phyloP scores from a whole-genome alignment of 2,329 filamentous ascomycete genomes.

The Emericellopsis atlantica region DNA sequence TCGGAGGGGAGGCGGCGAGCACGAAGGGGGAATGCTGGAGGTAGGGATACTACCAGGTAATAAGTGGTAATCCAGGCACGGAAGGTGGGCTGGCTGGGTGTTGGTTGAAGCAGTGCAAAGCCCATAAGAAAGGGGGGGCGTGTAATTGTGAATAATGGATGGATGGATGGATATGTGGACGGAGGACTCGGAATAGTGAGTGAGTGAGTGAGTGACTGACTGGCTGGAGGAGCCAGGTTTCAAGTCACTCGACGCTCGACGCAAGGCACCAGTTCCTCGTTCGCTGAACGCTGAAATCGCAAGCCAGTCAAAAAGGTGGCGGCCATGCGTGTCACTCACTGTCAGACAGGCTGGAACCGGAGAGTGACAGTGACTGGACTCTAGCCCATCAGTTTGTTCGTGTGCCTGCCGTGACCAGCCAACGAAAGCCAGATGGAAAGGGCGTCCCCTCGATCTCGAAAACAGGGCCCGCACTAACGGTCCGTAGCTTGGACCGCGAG shows the following conservation, averaged over 20 bases:
- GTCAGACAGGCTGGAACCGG: not conserved
- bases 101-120: too few species aligned
- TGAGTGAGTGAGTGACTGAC: too few species aligned
- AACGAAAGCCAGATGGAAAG: not conserved
- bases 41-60: too few species aligned
- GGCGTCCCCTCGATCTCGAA: not conserved
- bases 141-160: not conserved
- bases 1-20: not conserved
- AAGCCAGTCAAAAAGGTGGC: too few species aligned
- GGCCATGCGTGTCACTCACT: too few species aligned
- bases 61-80: too few species aligned
- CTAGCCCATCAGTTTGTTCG: too few species aligned
- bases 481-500: not conserved
- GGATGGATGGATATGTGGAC: not conserved
- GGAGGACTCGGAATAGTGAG: too few species aligned
- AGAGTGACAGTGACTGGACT: not conserved
- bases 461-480: not conserved
- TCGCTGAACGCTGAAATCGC: not conserved
- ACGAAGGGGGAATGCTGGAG: not conserved
- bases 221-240: not conserved
- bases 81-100: too few species aligned
- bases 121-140: not conserved
- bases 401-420: not conserved
- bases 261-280: conserved; percentile 3
- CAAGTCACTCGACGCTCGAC: not conserved